Evolutionary conservation across 495 filamentous ascomycete species (phyloP), one percentile per base, ranked within the genome.

Genomic region (Xylaria intraflava): DNA sequence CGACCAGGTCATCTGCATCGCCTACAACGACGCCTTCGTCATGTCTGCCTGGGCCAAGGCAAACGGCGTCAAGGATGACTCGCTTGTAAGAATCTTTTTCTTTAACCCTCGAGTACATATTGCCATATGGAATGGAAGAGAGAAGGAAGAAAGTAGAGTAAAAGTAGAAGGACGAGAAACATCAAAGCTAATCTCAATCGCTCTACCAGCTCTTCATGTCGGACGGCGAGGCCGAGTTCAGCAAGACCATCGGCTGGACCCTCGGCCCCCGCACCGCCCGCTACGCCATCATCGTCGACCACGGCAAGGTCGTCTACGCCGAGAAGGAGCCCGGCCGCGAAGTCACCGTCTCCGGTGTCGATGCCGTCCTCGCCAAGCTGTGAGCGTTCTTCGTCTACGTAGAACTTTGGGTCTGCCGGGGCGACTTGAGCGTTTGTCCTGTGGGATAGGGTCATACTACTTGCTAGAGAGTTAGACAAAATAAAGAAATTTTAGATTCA

Each of bases 1-100:
- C 57, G 89, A 96, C 71, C 65, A 87, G 50, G 81, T 96, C 55
- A 78, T 87, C 53, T 84, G 92, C 65, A 88, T 95, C 58, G 87
- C 89, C 51, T 88, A 76, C 78, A 96, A 97, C 70, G 90, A 96
- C 78, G 78, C 83, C 47, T 95, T 79, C 69, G 91, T 97, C 63
- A 95, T 95, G 89, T 83, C 82, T 65, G 92, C 92, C 48, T 97
- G 92, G 92, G 86, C 84, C 67, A 96, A 95, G 81, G 92, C 90
- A 60, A 95, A 96, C 75, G 79, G 78, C 30, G 79, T 94, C 62
- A 87, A 83, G 66, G 81, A 81, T 43, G 84, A 94, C 49, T 81
- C 84, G 56, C 89, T 94, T 62, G 87, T 92, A 71, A 56, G 84
- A 45, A 44, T 27, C 20, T 6, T 22, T 39, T 20, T 12, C 24